These are phyloP conservation scores for Grammothele lineata DNA, from an alignment of 768 basidiomycete species.

Conservation along the genomic window DNA sequence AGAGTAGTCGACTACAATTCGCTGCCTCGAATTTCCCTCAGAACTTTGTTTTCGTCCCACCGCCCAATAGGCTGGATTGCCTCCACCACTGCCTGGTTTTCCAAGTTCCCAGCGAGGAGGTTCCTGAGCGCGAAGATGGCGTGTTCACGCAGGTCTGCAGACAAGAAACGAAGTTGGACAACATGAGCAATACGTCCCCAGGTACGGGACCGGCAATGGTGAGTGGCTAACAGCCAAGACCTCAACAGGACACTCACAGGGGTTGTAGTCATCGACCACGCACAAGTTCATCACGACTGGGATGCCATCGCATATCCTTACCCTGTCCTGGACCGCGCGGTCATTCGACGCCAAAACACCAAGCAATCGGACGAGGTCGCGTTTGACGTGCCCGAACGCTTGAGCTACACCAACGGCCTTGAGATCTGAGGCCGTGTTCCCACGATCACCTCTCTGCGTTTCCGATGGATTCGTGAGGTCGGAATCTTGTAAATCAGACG, in stretches of 20 bases:
- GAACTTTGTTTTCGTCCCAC: constrained; percentile 54
- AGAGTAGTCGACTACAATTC: too few relatives aligned
- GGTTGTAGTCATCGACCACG: constrained; percentile 87
- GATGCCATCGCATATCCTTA: constrained; percentile 69
- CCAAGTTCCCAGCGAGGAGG: constrained; percentile 67
- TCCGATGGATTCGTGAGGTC: too few relatives aligned
- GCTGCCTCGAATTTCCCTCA: constrained; percentile 35
- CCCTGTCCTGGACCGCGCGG: constrained; percentile 67
- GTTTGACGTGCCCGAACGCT: constrained; percentile 82
- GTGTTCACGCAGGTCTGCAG: constrained; percentile 83
- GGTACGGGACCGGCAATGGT: too few relatives aligned
- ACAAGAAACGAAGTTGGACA: neutral
- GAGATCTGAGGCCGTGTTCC: neutral
- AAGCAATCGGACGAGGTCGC: constrained; percentile 86
- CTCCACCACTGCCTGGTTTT: constrained; percentile 78
- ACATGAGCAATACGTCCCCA: too few relatives aligned
- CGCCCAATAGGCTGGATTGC: constrained; percentile 60
- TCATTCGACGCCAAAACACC: constrained; percentile 68
- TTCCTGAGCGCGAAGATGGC: constrained; percentile 83
- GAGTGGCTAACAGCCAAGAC: neutral
- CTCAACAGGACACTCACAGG: constrained; percentile 75
- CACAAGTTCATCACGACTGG: constrained; percentile 84
- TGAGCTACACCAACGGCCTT: constrained; percentile 31
- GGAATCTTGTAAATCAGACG: too few relatives aligned
- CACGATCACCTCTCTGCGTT: neutral